These are phyloP conservation scores for Isatis tinctoria DNA, from an alignment of 345 rosid species.

Conservation along the genomic window DNA sequence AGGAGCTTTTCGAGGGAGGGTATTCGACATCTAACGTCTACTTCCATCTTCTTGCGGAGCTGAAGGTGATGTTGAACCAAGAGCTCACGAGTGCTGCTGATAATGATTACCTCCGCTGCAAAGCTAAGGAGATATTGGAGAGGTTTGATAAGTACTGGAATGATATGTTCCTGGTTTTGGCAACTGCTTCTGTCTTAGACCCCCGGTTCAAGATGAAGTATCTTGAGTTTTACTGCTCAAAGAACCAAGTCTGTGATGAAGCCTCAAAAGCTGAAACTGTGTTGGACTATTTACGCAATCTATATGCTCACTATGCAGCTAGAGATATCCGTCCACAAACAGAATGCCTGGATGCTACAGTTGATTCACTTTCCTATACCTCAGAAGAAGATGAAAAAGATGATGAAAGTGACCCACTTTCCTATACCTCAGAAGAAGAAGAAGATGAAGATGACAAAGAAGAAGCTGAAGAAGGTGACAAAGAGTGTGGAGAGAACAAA, in stretches of 20 bases:
- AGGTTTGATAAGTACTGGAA: slow-evolving; percentile 70
- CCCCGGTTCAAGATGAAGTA: too few relatives aligned
- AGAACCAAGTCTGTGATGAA: slow-evolving; percentile 52
- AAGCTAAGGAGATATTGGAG: neutral
- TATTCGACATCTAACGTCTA: slow-evolving; percentile 2
- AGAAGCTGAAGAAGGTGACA: neutral
- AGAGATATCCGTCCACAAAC: slow-evolving; percentile 24
- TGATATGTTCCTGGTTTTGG: slow-evolving; percentile 54
- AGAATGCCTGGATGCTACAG: slow-evolving; percentile 9
- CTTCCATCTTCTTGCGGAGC: slow-evolving; percentile 19
- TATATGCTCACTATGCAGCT: slow-evolving; percentile 45
- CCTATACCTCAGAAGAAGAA: neutral
- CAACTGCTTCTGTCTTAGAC: slow-evolving; percentile 73
- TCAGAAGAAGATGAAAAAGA: neutral
- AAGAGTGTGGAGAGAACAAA: neutral
- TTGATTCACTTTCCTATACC: neutral
- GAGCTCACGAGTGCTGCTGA: neutral
- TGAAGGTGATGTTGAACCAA: neutral
- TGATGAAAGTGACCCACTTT: neutral
- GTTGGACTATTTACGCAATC: slow-evolving; percentile 57
- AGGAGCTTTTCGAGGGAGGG: slow-evolving; percentile 8
- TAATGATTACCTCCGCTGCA: neutral
- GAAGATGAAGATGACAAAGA: neutral
- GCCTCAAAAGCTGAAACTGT: slow-evolving; percentile 51
- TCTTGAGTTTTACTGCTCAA: slow-evolving; percentile 64